Evolutionary conservation across 169 alveolate genomes (phyloP).

Genomic region (Eimeria acervulina): DNA sequence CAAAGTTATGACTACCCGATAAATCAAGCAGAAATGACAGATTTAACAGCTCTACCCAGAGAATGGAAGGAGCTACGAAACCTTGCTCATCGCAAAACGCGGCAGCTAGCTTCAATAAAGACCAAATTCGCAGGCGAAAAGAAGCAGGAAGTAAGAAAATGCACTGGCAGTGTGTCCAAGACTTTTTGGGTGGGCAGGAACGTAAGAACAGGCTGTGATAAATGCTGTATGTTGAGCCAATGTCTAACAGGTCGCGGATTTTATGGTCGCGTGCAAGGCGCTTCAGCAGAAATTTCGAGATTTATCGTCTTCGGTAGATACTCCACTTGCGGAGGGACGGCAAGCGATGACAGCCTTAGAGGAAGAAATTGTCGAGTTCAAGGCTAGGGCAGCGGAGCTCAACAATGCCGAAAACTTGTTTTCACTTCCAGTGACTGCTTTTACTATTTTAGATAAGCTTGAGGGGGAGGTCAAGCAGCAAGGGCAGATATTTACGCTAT

Average conservation of each 20-base stretch:
- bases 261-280: conserved; percentile 77
- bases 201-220: neutral
- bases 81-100: conserved; percentile 72
- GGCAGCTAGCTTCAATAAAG: conserved; percentile 72
- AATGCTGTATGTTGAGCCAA: neutral
- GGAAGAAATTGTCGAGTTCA: conserved; percentile 87
- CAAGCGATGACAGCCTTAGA: conserved; percentile 87
- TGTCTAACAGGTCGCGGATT: conserved; percentile 65
- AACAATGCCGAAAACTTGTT: conserved; percentile 94
- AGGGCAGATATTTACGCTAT: conserved; percentile 90
- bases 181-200: neutral
- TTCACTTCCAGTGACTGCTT: conserved; percentile 94
- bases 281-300: conserved; percentile 83
- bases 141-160: conserved; percentile 62
- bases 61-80: conserved; percentile 84
- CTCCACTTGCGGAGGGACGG: conserved; percentile 93
- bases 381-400: conserved; percentile 89
- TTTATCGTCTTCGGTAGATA: conserved; percentile 94
- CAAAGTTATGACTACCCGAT: conserved; percentile 91
- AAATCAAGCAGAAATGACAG: conserved; percentile 88
- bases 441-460: conserved; percentile 92
- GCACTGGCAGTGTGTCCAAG: neutral
- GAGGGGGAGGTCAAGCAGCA: conserved; percentile 91
- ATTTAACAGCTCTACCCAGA: conserved; percentile 87
- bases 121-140: conserved; percentile 70